These are phyloP conservation scores for Xerocomus potaroensis DNA, from an alignment of 768 basidiomycete genomes.

Conservation along the genomic window DNA sequence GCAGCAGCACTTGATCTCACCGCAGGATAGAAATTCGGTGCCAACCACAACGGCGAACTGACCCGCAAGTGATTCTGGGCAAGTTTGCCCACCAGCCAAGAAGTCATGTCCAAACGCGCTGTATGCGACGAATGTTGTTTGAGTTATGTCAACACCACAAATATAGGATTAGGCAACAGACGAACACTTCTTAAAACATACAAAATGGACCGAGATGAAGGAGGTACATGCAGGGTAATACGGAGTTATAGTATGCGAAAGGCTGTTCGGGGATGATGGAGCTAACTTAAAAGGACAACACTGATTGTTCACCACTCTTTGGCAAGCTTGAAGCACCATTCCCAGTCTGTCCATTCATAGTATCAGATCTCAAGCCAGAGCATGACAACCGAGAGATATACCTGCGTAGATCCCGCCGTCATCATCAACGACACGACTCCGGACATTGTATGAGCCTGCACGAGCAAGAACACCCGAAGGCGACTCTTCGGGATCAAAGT, in stretches of 20 bases:
- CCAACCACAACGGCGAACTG: background rate
- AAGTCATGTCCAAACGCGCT: conserved; percentile 15
- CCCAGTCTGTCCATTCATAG: conserved; percentile 26
- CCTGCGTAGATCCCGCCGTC: conserved; percentile 78
- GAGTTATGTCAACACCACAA: no score
- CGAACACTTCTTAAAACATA: conserved; percentile 17
- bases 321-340: conserved; percentile 84
- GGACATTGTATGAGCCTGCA: conserved; percentile 70
- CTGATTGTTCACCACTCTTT: conserved; percentile 74
- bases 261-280: conserved; percentile 26
- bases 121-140: no score
- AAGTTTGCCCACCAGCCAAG: conserved; percentile 4
- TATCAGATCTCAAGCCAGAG: conserved; percentile 8
- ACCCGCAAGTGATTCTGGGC: conserved; percentile 1
- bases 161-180: conserved; percentile 7
- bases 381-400: conserved; percentile 33
- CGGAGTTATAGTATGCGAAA: conserved; percentile 25
- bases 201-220: conserved; percentile 9
- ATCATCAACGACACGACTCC: conserved; percentile 83
- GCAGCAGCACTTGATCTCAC: background rate
- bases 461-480: conserved; percentile 84
- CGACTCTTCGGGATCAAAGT: conserved; percentile 69
- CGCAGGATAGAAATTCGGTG: background rate
- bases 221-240: conserved; percentile 27
- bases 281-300: conserved; percentile 12